Base-by-base conservation (phyloP, 306 rosid species). In the Lablab purpureus region DNA sequence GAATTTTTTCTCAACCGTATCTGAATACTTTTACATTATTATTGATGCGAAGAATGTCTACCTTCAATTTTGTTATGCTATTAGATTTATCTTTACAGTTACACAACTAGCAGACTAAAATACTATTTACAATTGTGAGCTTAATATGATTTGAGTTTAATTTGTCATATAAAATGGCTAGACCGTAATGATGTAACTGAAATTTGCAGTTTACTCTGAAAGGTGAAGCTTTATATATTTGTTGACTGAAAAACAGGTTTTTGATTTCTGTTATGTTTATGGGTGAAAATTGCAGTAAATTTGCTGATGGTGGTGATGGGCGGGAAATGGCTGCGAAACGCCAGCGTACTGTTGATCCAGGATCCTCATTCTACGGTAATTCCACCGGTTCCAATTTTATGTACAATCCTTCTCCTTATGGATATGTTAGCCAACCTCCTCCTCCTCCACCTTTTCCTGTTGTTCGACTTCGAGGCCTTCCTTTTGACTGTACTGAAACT, bases 271-370 rank as follows among this genome's bases (percentile, higher is more conserved):
- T 56, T 67, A 71, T 63, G 73, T 22, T 76, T 83, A 64, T 80
- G 64, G 40, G 34, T 74, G 54, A 65, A 70, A 82, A 55, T 59
- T 67, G 73, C 81, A 89, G 96, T 69, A 81, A 84, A 85, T 90
- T 73, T 81, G 83, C 70, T 49, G 90, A 90, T 87, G 94, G 90
- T 62, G 90, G 90, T 40, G 94, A 94, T 81, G 98, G 96, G 18
- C 94, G 93, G 28, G 98, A 94, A 86, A 90, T 92, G 98, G 93
- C 97, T 63, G 82, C 97, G 27, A 94, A 94, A 82, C 97, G 98
- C 56, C 97, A 92, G 85, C 87, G 98, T 70, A 81, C 91, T 18
- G 84, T 88, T 58, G 97, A 92, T 64, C 90, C 87, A 49, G 94
- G 97, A 46, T 86, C 98, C 73, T 90, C 98, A 50, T 90, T 87